phyloP scores from a whole-genome alignment of 331 rosid species.

The Pyracantha coccinea region DNA sequence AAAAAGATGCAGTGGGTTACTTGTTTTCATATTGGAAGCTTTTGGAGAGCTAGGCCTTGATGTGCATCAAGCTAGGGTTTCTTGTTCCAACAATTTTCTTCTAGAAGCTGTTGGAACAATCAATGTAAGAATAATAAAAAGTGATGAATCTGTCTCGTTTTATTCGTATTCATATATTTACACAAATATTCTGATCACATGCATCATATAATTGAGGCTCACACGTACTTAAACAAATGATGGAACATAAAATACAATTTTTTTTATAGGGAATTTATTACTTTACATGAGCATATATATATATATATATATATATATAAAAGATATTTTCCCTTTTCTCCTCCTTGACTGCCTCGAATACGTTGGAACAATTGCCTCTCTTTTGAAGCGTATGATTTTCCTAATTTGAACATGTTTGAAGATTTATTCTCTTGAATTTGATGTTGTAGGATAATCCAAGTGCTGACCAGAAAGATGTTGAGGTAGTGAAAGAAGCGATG shows the following conservation, averaged over 20 bases:
- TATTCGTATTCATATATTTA: no score
- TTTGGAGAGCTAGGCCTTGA: constrained; percentile 54
- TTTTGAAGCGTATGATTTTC: neutral
- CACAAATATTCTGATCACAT: no score
- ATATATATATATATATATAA: no score
- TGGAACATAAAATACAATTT: no score
- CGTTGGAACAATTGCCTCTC: neutral
- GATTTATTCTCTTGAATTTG: neutral
- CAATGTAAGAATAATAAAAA: neutral
- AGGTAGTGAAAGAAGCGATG: constrained; percentile 33
- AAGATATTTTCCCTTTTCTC: neutral
- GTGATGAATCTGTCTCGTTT: no score
- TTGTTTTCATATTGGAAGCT: constrained; percentile 54
- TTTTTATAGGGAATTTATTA: no score
- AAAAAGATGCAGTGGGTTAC: constrained; percentile 38
- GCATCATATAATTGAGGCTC: no score
- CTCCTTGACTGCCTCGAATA: neutral
- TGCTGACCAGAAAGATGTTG: constrained; percentile 20
- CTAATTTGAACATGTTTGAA: neutral
- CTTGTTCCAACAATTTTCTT: constrained; percentile 33
- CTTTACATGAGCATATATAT: no score
- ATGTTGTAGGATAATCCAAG: constrained; percentile 30
- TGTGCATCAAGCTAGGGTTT: constrained; percentile 57
- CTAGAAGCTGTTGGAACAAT: constrained; percentile 37
- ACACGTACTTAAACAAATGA: no score